Evolutionary conservation across 371 early-diverging fungal species (phyloP), one percentile per base, ranked within the genome.

Genomic region (Haplosporangium sp.): DNA sequence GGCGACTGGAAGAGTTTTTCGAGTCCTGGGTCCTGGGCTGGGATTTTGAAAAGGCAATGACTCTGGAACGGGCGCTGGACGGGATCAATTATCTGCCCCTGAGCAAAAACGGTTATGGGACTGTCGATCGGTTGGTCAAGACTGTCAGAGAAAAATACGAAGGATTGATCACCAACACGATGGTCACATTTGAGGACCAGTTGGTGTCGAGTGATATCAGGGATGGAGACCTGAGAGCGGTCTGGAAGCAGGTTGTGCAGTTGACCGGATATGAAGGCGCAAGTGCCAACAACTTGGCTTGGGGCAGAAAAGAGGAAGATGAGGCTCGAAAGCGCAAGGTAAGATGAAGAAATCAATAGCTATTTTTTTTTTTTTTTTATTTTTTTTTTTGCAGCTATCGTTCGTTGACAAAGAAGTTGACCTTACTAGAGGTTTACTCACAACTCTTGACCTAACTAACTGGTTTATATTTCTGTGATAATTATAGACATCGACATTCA

Each of bases 1-100:
- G 84, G 13, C 69, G 82, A 11, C 63, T 89, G 23, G 89, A 89
- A 67, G 89, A 89, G 70, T 90, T 90, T 59, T 90, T 88, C 62
- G 86, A 86, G 6, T 83, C 86, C 14, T 89, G 89, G 91, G 88
- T 90, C 40, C 85, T 86, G 81, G 75, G 86, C 51, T 89, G 89
- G 91, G 86, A 90, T 63, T 88, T 89, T 73, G 88, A 88, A 37
- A 76, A 82, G 82, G 67, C 84, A 0, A 86, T 87, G 57, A 71
- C 79, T 10, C 74, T 84, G 9, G 83, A 87, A 29, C 54, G 84
- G 36, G 62, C 81, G 16, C 64, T 85, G 11, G 84, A 62, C 68
- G 83, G 74, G 23, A 80, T 87, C 10, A 60, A 74, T 7, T 87
- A 90, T 65, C 23, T 84, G 4, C 83, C 88, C 23, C 56, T 87